Conservation (phyloP, 129 eudicot species). For the Silybum marianum region DNA sequence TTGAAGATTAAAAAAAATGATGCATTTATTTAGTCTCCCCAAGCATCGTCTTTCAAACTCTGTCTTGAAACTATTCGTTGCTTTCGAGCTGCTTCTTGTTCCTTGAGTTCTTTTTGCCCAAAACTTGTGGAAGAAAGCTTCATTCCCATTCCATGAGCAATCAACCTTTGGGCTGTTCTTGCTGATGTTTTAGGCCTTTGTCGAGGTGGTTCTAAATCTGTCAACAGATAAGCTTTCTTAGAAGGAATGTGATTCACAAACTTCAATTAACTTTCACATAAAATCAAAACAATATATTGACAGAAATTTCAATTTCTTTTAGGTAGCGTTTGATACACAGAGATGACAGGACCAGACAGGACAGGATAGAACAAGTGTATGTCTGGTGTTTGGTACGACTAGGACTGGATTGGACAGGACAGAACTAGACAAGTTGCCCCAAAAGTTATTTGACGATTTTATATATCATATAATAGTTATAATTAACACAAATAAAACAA, state of each 20-base stretch:
- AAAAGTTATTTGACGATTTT: no score
- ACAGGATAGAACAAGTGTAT: no score
- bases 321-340: no score
- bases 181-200: conserved; percentile 89
- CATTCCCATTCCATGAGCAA: conserved; percentile 89
- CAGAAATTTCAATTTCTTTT: no score
- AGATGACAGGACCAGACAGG: no score
- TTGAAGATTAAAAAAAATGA: neutral
- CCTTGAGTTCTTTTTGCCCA: conserved; percentile 62
- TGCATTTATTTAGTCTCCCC: conserved; percentile 67
- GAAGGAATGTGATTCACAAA: neutral
- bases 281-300: no score
- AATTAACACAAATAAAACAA: no score
- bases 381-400: no score
- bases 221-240: neutral
- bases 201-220: conserved; percentile 94
- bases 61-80: conserved; percentile 81
- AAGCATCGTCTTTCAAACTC: conserved; percentile 78
- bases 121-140: conserved; percentile 65
- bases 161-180: conserved; percentile 87
- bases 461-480: no score
- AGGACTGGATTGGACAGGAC: no score
- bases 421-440: no score
- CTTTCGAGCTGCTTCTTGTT: conserved; percentile 83
- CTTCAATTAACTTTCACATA: no score